Percentiles rank a stretch among this genome's conserved stretches.
Conservation (phyloP, 169 alveolate genomes). For the Eimeria acervulina region DNA sequence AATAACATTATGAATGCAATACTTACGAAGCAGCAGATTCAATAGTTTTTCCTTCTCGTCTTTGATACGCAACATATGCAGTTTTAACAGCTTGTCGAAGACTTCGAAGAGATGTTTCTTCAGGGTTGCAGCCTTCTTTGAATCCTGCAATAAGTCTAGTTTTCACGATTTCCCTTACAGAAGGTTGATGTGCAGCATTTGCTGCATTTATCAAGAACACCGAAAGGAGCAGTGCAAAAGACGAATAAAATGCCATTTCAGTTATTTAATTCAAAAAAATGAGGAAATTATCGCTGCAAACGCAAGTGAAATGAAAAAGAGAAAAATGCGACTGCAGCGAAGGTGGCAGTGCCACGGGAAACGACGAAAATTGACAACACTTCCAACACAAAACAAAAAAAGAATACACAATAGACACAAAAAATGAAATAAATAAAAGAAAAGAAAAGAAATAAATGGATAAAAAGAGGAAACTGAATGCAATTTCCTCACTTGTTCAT, state of each 20-base stretch:
- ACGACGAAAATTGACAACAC: not conserved
- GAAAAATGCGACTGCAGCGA: not conserved
- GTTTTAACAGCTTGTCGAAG: slow-evolving; percentile 6
- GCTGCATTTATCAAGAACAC: not conserved
- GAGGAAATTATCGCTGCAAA: not conserved
- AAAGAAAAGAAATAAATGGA: no score
- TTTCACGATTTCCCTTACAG: slow-evolving; percentile 14
- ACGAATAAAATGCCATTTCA: not conserved
- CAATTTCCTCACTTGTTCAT: no score
- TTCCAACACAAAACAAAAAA: no score
- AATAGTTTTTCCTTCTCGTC: not conserved
- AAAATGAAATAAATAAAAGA: no score
- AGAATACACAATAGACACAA: no score
- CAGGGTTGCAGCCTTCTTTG: slow-evolving; percentile 50
- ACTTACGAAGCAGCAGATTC: not conserved
- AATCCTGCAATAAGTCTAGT: slow-evolving; percentile 1
- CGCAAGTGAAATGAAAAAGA: no score
- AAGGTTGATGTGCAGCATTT: not conserved
- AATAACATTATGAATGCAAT: no score
- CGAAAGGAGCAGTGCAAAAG: not conserved
- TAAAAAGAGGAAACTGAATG: no score
- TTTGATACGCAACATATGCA: not conserved
- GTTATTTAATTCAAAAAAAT: not conserved
- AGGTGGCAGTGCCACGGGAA: not conserved
- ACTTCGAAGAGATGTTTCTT: slow-evolving; percentile 26